Conservation (phyloP, 495 filamentous ascomycete genomes). For the Aspergillus egyptiacus region DNA sequence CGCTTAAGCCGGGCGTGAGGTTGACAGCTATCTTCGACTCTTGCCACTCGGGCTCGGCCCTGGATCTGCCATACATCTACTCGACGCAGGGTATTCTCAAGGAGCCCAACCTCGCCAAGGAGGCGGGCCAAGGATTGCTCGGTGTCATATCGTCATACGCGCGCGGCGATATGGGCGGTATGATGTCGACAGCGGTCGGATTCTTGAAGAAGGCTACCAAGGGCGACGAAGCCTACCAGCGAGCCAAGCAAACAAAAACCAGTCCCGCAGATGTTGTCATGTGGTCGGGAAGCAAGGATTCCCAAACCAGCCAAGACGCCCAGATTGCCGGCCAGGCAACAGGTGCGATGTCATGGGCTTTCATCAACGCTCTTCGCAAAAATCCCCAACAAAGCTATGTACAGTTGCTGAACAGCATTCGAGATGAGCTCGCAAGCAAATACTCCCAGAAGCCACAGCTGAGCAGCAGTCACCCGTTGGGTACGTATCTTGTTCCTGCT, state of each 20-base stretch:
- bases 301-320: slow-evolving; percentile 73
- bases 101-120: slow-evolving; percentile 95
- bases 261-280: slow-evolving; percentile 94
- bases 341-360: slow-evolving; percentile 97
- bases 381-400: slow-evolving; percentile 98
- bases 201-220: slow-evolving; percentile 90
- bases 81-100: slow-evolving; percentile 93
- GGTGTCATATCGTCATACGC: slow-evolving; percentile 85
- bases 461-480: slow-evolving; percentile 91
- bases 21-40: slow-evolving; percentile 98
- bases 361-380: slow-evolving; percentile 89
- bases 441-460: slow-evolving; percentile 97
- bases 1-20: slow-evolving; percentile 76
- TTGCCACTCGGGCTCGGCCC: slow-evolving; percentile 94
- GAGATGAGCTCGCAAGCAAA: slow-evolving; percentile 80
- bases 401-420: slow-evolving; percentile 89
- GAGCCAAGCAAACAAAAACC: slow-evolving; percentile 81
- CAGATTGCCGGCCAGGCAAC: slow-evolving; percentile 76
- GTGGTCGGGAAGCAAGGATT: slow-evolving; percentile 95
- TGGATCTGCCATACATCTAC: slow-evolving; percentile 97
- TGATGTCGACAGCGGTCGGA: slow-evolving; percentile 72
- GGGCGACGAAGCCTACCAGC: slow-evolving; percentile 76
- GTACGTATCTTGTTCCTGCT: slow-evolving; percentile 47
- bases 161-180: slow-evolving; percentile 79
- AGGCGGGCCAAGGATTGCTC: slow-evolving; percentile 89